A percentile compares a stretch with the other conserved stretches of the same genome.
phyloP scores from a whole-genome alignment of 352 stramenopile species.

The Globisporangium nodosum region DNA sequence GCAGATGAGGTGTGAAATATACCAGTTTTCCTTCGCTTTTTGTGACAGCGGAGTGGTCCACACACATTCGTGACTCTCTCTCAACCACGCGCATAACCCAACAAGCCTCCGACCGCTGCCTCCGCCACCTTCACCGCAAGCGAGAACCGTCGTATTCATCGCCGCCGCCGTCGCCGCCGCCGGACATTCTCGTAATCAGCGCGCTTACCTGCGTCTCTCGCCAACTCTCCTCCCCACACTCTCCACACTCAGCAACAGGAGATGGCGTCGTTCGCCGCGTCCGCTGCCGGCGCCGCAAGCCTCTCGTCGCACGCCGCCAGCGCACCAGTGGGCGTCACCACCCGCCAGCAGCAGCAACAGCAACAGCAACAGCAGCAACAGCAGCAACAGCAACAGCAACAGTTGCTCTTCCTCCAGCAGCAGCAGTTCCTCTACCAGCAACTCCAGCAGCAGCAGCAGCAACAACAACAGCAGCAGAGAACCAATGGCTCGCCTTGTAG shows the following conservation, averaged over 20 bases:
- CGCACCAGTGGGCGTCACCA: not conserved
- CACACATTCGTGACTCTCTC: not conserved
- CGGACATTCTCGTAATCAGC: not conserved
- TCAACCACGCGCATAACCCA: not conserved
- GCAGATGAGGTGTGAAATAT: no score
- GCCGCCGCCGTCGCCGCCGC: no score
- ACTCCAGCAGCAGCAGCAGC: slow-evolving; percentile 6
- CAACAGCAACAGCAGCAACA: slow-evolving; percentile 13
- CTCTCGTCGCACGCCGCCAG: slow-evolving; percentile 14
- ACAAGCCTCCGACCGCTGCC: not conserved
- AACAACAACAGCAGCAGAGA: slow-evolving; percentile 3
- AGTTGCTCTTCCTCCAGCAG: slow-evolving; percentile 1
- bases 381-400: slow-evolving; percentile 4
- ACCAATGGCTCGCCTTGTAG: slow-evolving; percentile 3
- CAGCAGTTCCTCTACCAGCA: slow-evolving; percentile 12
- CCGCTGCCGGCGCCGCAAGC: slow-evolving; percentile 5
- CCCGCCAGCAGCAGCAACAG: slow-evolving; percentile 15
- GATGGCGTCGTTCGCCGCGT: slow-evolving; percentile 24
- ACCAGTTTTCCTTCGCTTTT: no score
- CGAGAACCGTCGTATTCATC: not conserved
- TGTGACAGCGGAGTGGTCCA: no score
- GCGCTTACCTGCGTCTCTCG: no score
- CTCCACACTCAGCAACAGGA: not conserved
- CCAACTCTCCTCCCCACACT: not conserved
- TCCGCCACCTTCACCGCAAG: not conserved